These are phyloP conservation scores for Hypericum androsaemum DNA, from an alignment of 345 rosid genomes.

Conservation along the genomic window DNA sequence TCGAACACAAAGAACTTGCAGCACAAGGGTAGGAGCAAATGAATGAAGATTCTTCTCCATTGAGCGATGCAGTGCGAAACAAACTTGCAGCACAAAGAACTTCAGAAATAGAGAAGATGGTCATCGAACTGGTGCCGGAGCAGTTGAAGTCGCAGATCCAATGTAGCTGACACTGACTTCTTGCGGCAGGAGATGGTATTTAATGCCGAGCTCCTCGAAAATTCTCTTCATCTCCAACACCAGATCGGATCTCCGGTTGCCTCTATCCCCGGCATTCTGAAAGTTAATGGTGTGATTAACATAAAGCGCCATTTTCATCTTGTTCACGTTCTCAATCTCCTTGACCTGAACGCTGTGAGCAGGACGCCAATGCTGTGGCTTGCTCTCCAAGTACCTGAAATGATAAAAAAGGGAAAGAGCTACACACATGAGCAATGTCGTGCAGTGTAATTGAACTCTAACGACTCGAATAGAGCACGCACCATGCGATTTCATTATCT, in stretches of 20 bases:
- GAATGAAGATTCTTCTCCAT: too few species aligned
- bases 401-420: background rate
- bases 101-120: background rate
- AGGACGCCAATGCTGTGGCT: constrained; percentile 52
- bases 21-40: too few species aligned
- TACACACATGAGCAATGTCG: too few species aligned
- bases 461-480: too few species aligned
- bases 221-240: constrained; percentile 43
- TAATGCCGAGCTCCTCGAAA: constrained; percentile 48
- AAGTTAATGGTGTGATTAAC: constrained; percentile 58
- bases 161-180: constrained; percentile 35
- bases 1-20: too few species aligned
- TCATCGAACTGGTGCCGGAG: constrained; percentile 4
- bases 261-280: constrained; percentile 48
- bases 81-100: too few species aligned
- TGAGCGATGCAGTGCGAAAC: too few species aligned
- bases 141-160: constrained; percentile 13
- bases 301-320: constrained; percentile 54
- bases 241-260: constrained; percentile 45
- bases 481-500: too few species aligned
- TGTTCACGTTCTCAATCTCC: constrained; percentile 66
- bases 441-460: too few species aligned
- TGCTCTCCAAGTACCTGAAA: constrained; percentile 60
- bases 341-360: constrained; percentile 40
- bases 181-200: constrained; percentile 57